phyloP scores from a whole-genome alignment of 768 basidiomycete genomes.

The Thelephora ganbajun region DNA sequence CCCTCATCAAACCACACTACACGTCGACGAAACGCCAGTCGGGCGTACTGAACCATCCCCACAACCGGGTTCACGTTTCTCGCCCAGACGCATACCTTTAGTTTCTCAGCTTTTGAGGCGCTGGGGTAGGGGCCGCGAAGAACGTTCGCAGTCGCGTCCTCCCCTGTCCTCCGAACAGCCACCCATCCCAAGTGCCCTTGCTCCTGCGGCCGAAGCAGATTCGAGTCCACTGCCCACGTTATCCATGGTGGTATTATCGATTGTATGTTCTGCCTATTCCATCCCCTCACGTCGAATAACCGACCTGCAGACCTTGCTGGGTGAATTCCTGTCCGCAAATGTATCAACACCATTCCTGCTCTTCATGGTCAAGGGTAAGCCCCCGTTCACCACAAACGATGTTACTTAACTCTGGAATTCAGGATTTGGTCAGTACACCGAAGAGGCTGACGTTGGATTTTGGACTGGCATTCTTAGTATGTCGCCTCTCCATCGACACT shows the following conservation, averaged over 20 bases:
- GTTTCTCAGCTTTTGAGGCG: too few relatives aligned
- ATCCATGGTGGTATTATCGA: slow-evolving; percentile 86
- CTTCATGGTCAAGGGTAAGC: slow-evolving; percentile 82
- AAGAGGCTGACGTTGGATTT: slow-evolving; percentile 78
- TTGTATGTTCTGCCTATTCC: slow-evolving; percentile 33
- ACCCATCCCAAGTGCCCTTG: slow-evolving; percentile 66
- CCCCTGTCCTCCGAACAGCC: slow-evolving; percentile 28
- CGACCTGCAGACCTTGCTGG: slow-evolving; percentile 65
- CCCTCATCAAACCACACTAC: too few relatives aligned
- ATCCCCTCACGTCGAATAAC: not conserved
- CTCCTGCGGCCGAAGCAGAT: slow-evolving; percentile 44
- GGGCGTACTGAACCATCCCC: too few relatives aligned
- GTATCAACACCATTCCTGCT: slow-evolving; percentile 84
- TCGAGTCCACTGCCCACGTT: slow-evolving; percentile 73
- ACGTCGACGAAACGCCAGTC: too few relatives aligned
- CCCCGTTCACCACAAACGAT: slow-evolving; percentile 16
- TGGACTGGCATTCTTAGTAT: slow-evolving; percentile 78
- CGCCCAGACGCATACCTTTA: too few relatives aligned
- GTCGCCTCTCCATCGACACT: slow-evolving; percentile 7
- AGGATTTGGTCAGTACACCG: slow-evolving; percentile 59
- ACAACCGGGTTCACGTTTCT: too few relatives aligned
- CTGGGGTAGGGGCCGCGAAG: too few relatives aligned
- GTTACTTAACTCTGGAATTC: slow-evolving; percentile 8
- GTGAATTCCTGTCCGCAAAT: slow-evolving; percentile 90
- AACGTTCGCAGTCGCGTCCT: too few relatives aligned